Conservation (phyloP, 768 basidiomycete species). For the Mrakia frigida region DNA sequence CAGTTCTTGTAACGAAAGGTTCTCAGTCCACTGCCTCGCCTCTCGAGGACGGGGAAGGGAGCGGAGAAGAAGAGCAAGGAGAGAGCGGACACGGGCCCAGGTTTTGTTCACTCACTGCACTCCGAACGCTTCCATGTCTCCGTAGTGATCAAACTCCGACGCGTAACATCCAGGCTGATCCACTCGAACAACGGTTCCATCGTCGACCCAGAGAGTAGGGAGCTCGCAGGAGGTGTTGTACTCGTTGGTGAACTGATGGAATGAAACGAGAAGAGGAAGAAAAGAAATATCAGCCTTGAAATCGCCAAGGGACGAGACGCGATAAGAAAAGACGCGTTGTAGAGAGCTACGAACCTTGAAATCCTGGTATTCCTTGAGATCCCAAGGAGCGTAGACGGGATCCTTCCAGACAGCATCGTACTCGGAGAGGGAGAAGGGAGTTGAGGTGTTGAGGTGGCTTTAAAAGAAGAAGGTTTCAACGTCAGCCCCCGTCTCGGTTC, state of each 20-base stretch:
- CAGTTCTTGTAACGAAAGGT: not conserved
- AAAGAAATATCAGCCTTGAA: not conserved
- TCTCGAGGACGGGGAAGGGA: not conserved
- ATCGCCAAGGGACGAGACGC: not conserved
- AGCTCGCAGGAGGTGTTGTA: conserved; percentile 69
- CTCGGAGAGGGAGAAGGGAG: conserved; percentile 72
- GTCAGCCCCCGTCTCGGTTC: not conserved
- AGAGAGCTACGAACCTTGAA: conserved; percentile 48
- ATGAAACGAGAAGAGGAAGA: not conserved
- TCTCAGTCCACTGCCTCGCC: conserved; percentile 7
- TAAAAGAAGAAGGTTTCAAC: not conserved
- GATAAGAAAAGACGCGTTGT: not conserved
- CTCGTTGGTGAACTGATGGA: conserved; percentile 29
- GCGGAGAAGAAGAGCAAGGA: not conserved
- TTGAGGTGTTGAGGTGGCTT: conserved; percentile 70
- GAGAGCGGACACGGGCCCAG: not conserved
- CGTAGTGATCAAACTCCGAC: conserved; percentile 91
- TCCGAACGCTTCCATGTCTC: conserved; percentile 96
- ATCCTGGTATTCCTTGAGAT: conserved; percentile 75
- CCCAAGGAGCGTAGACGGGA: conserved; percentile 76
- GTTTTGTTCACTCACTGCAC: conserved; percentile 64
- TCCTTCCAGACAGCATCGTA: conserved; percentile 67
- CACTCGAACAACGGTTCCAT: conserved; percentile 58
- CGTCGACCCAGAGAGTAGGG: conserved; percentile 74
- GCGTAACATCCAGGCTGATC: conserved; percentile 65